These are phyloP conservation scores for Cystobasidium pallidum DNA, from an alignment of 1,284 basidiomycete genomes.

Conservation along the genomic window DNA sequence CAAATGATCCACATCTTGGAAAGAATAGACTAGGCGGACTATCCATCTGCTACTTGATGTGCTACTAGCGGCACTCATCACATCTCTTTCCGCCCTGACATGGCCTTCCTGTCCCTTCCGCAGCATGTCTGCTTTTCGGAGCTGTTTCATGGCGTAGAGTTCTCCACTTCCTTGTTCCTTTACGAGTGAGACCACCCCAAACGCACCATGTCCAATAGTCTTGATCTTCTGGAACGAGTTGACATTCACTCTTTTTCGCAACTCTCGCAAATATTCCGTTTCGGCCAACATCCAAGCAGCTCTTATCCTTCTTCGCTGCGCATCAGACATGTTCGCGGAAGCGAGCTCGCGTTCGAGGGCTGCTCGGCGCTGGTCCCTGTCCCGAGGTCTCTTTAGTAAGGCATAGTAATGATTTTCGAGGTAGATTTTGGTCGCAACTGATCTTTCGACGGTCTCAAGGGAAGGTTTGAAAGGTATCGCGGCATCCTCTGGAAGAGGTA, in stretches of 20 bases:
- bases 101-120: constrained; percentile 98
- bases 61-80: constrained; percentile 70
- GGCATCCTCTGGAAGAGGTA: neutral
- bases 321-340: constrained; percentile 69
- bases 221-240: constrained; percentile 86
- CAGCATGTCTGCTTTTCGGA: constrained; percentile 94
- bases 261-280: constrained; percentile 82
- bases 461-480: constrained; percentile 68
- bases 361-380: constrained; percentile 77
- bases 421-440: constrained; percentile 87
- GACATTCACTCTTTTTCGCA: constrained; percentile 76
- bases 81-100: constrained; percentile 84
- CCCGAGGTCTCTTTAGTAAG: constrained; percentile 67
- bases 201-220: constrained; percentile 81
- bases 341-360: constrained; percentile 87
- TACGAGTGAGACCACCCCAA: constrained; percentile 93
- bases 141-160: constrained; percentile 95
- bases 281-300: constrained; percentile 82
- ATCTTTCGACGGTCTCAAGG: constrained; percentile 86
- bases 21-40: constrained; percentile 82
- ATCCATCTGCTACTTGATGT: constrained; percentile 75
- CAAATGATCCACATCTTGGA: constrained; percentile 87
- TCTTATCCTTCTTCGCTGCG: constrained; percentile 72
- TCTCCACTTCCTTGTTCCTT: constrained; percentile 76
- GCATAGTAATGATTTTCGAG: constrained; percentile 96